A percentile compares a stretch with the other conserved stretches of the same genome.
These are phyloP conservation scores for Tolypocladium nubicola DNA, from an alignment of 2,329 filamentous ascomycete species.

Conservation along the genomic window DNA sequence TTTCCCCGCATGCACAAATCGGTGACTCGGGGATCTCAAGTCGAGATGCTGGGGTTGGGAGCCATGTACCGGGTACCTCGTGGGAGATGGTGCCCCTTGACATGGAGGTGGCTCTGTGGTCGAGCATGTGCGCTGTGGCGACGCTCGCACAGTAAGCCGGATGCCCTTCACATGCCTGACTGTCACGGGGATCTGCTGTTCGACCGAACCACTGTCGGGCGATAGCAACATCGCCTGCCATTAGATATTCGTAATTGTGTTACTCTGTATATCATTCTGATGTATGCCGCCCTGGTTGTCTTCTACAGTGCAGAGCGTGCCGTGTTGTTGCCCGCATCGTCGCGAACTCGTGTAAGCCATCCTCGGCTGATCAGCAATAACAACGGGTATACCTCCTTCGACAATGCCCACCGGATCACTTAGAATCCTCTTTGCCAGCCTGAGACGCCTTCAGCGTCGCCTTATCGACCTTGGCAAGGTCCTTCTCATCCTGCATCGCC, in stretches of 20 bases:
- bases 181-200: not conserved
- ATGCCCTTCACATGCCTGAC: not conserved
- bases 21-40: not conserved
- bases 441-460: constrained; percentile 27
- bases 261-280: not conserved
- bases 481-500: constrained; percentile 32
- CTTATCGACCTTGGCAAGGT: constrained; percentile 35
- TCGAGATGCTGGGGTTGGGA: not conserved
- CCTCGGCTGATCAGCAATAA: not conserved
- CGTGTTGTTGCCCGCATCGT: not conserved
- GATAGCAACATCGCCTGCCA: not conserved
- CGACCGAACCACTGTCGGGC: not conserved
- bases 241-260: not conserved
- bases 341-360: not conserved
- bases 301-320: not conserved
- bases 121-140: not conserved
- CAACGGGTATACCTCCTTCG: not conserved
- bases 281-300: not conserved
- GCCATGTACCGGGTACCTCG: not conserved
- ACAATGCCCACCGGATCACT: constrained; percentile 5
- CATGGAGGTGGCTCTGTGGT: not conserved
- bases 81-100: not conserved
- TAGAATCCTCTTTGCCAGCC: constrained; percentile 15
- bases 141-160: not conserved
- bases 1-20: not conserved